Evolutionary conservation across 2,329 filamentous ascomycete genomes (phyloP).

Genomic region (Hypoxylon sp.): DNA sequence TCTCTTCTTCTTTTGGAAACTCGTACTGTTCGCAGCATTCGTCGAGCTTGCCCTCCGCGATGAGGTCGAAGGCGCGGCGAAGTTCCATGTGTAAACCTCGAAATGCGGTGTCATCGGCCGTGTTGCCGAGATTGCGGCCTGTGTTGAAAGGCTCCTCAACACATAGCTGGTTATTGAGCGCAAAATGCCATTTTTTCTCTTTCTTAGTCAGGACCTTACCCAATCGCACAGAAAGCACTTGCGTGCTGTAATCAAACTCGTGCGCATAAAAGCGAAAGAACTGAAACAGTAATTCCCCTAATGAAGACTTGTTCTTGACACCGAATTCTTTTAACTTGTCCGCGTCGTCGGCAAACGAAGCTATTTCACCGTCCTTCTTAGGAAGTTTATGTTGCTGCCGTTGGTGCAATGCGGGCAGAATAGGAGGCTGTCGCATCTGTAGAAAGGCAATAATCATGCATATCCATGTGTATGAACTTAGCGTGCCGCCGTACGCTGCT

Average conservation of each 20-base stretch:
- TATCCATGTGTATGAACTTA: constrained; percentile 99
- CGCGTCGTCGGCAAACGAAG: constrained; percentile 89
- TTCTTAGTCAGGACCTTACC: constrained; percentile 82
- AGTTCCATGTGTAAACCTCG: constrained; percentile 90
- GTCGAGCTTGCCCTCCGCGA: constrained; percentile 81
- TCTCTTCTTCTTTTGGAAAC: constrained; percentile 85
- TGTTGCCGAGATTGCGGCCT: constrained; percentile 90
- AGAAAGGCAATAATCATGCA: constrained; percentile 98
- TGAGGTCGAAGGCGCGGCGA: constrained; percentile 84
- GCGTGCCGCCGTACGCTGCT: constrained; percentile 87
- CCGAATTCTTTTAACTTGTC: constrained; percentile 80
- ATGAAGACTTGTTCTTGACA: constrained; percentile 79
- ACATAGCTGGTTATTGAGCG: constrained; percentile 85
- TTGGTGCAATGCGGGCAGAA: constrained; percentile 88
- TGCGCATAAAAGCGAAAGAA: constrained; percentile 97
- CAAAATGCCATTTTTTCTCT: constrained; percentile 88
- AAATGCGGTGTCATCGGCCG: constrained; percentile 94
- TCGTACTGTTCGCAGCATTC: constrained; percentile 89
- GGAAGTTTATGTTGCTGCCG: constrained; percentile 71
- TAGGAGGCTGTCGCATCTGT: constrained; percentile 84
- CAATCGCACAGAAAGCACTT: constrained; percentile 85
- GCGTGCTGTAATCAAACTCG: constrained; percentile 89
- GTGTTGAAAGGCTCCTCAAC: constrained; percentile 98
- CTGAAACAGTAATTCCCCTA: constrained; percentile 89
- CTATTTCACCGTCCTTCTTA: constrained; percentile 72